Evolutionary conservation across 2,329 filamentous ascomycete species (phyloP), one percentile per base, ranked within the genome.

Genomic region (Mollisia scopiformis): DNA sequence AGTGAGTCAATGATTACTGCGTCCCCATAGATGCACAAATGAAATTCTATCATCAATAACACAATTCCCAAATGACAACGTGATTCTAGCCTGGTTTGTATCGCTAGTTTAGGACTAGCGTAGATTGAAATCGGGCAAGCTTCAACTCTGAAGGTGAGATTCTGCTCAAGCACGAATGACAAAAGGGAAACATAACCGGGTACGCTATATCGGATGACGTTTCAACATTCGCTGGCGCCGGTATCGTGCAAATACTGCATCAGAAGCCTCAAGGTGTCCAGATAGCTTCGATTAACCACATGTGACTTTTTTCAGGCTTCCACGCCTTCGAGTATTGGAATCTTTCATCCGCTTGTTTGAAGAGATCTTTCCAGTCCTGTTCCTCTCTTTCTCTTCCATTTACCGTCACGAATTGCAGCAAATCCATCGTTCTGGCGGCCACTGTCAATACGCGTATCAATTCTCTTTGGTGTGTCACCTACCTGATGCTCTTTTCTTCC

Each of bases 351-450:
- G 81, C 80, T 37, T 73, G 69, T 55, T 66, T 68, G 57, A 83
- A 82, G 4, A 83, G 71, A 16, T 70, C 69, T 66, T 75, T 76
- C 78, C 80, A 84, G 4, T 76, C 78, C n/a, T 75, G 72, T 0
- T 77, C 75, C 0, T 76, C 74, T 21, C 81, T 73, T 71, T 84
- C 82, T 64, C 77, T 76, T 2, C 75, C 75, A 62, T 81, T 83
- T 52, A 81, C 80, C 6, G 83, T 66, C 3, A 78, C 76, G 77
- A 83, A 79, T 76, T 84, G 78, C 49, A 79, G 73, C 63, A 85
- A 58, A 68, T 85, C 82, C 13, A 77, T 81, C 58, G 69, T 84
- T 80, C 25, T 78, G 25, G 81, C 16, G 31, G 31, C n/a, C 16
- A 46, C 33, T 35, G 19, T 30, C 28, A 51, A 10, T 31, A 21